Base-by-base conservation (phyloP, 495 filamentous ascomycete species). In the Arthonia radiata region DNA sequence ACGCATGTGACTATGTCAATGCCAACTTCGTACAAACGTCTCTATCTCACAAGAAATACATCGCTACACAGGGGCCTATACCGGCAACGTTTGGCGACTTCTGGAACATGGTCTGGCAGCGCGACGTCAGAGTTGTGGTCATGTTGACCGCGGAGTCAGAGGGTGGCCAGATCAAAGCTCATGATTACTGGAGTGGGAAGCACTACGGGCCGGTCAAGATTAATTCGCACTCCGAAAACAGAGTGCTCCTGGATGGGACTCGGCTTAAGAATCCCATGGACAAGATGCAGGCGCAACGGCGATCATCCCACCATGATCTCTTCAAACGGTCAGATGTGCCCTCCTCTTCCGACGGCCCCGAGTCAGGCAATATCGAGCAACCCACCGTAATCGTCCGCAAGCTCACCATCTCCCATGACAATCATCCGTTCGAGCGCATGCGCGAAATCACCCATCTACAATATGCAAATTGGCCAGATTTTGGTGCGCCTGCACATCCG, bases 111-210 rank as follows among this genome's bases (percentile, higher is more conserved):
- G 59, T 93, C 24, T 97, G 86, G 86, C 83, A 94, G 41, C 74
- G 94, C 51, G 81, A 93, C 42, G 67, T 89, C 14, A 69, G 81
- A 28, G 75, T 94, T 16, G 65, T 97, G 29, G 82, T 97, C 33
- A 92, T 92, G 61, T 56, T 97, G 30, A 94, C 86, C 3, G 83
- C 86, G n/a, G 86, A 97, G 44, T 55, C 69, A 14, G 86, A 97
- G 54, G 76, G 86, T 15, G 83, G 89, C 5, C 89, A 92, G 38
- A 55, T 83, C 11, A 97, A 94, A 46, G 86, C 82, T 31, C 81
- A 97, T 42, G 71, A 73, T 1, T 97, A 90, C 44, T 97, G 86
- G 86, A 52, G 65, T 18, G 61, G 57, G n/a, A 64, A 62, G 25
- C 60, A 71, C 30, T 93, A 86, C 42, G 86, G 89, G 1, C 56